A percentile compares a stretch with the other conserved stretches of the same genome.
phyloP scores from a whole-genome alignment of 129 eudicot species.

The Artemisia argyi region DNA sequence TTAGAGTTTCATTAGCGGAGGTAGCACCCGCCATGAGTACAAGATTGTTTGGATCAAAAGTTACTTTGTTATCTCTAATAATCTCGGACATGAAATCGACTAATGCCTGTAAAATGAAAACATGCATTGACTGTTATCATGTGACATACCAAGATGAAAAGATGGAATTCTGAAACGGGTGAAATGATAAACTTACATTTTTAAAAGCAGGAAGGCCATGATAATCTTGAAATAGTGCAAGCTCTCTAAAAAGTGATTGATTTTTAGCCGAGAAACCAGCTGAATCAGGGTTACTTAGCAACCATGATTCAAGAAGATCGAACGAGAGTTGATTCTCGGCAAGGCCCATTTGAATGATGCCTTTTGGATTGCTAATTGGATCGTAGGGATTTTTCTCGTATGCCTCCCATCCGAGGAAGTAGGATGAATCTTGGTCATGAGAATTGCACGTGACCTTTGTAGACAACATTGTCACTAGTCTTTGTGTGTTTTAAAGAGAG shows the following conservation, averaged over 20 bases:
- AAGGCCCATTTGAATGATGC: conserved; percentile 94
- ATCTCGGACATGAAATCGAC: conserved; percentile 66
- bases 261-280: conserved; percentile 53
- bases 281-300: conserved; percentile 58
- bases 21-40: conserved; percentile 86
- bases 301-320: conserved; percentile 83
- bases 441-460: conserved; percentile 62
- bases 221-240: conserved; percentile 94
- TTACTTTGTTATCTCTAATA: conserved; percentile 67
- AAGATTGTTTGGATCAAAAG: conserved; percentile 54
- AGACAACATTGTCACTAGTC: conserved; percentile 52
- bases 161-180: too few species aligned
- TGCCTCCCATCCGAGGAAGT: conserved; percentile 96
- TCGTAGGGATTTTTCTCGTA: conserved; percentile 88
- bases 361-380: conserved; percentile 53
- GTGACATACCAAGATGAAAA: too few species aligned
- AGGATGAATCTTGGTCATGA: conserved; percentile 90
- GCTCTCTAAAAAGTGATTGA: conserved; percentile 65
- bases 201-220: conserved; percentile 97
- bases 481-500: not conserved
- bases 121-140: not conserved
- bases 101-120: conserved; percentile 49
- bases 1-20: conserved; percentile 72
- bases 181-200: conserved; percentile 37
- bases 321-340: conserved; percentile 95